These are phyloP conservation scores for Puccinia novopanici DNA, from an alignment of 1,284 basidiomycete species.

Conservation along the genomic window DNA sequence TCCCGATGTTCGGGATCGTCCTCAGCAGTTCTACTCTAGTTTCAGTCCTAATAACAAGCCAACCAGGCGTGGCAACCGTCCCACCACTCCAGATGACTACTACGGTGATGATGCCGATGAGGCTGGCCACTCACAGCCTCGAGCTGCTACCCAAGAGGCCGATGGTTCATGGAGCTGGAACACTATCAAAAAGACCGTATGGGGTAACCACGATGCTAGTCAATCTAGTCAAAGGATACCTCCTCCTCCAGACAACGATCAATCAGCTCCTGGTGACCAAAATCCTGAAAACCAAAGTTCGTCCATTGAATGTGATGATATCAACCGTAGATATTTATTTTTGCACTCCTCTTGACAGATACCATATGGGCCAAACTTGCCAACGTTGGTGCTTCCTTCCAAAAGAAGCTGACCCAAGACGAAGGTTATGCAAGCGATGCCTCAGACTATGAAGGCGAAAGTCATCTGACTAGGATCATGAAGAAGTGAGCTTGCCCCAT, in stretches of 20 bases:
- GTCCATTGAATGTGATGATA: background rate
- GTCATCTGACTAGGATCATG: slow-evolving; percentile 50
- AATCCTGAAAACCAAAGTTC: slow-evolving; percentile 22
- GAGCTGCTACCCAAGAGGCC: slow-evolving; percentile 17
- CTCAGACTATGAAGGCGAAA: slow-evolving; percentile 49
- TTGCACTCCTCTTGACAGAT: background rate
- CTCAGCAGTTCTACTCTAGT: background rate
- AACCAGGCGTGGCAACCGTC: slow-evolving; percentile 19
- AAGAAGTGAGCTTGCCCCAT: slow-evolving; percentile 32
- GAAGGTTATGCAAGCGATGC: slow-evolving; percentile 50
- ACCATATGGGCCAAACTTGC: slow-evolving; percentile 45
- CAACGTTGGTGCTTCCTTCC: slow-evolving; percentile 28
- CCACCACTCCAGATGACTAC: background rate
- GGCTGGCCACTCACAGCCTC: background rate
- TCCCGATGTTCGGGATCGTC: background rate
- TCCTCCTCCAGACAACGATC: background rate
- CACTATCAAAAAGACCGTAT: slow-evolving; percentile 43
- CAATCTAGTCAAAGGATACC: background rate
- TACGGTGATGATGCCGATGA: background rate
- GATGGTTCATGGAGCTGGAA: slow-evolving; percentile 41
- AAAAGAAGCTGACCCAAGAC: slow-evolving; percentile 40
- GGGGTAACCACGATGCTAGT: slow-evolving; percentile 38
- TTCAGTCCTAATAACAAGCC: background rate
- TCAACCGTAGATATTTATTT: no score
- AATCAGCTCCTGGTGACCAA: slow-evolving; percentile 9